Percentiles rank a stretch among this genome's conserved stretches.
phyloP scores from a whole-genome alignment of 768 basidiomycete genomes.

The Mycena metata region DNA sequence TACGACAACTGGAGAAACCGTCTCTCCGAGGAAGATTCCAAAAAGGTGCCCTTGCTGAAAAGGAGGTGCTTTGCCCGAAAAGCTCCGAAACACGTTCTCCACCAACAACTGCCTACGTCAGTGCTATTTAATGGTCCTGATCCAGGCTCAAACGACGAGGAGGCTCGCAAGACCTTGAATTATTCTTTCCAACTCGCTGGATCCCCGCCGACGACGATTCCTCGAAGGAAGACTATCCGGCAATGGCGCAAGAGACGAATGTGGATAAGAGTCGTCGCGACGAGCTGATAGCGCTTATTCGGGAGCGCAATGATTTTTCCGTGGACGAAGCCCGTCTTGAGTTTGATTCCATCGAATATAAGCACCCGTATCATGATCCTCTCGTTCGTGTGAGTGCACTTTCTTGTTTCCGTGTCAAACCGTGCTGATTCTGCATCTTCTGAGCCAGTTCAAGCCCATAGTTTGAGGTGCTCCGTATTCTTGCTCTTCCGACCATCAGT shows the following conservation, averaged over 20 bases:
- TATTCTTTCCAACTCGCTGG: constrained; percentile 9
- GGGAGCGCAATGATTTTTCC: constrained; percentile 7
- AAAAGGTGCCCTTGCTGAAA: constrained; percentile 3
- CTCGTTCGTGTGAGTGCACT: background rate
- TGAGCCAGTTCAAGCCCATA: too few relatives aligned
- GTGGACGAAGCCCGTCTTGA: constrained; percentile 20
- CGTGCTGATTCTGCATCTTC: too few relatives aligned
- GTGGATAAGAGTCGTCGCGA: constrained; percentile 16
- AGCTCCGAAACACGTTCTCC: background rate
- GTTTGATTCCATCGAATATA: constrained; percentile 22
- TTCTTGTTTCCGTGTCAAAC: constrained; percentile 7
- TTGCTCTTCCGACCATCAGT: too few relatives aligned
- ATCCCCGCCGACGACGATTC: constrained; percentile 9
- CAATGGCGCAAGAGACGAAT: constrained; percentile 17
- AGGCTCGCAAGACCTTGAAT: too few relatives aligned
- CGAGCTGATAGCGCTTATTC: constrained; percentile 15
- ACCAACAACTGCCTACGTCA: too few relatives aligned
- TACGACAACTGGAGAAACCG: constrained; percentile 2
- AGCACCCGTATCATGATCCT: constrained; percentile 5
- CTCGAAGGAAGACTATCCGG: background rate
- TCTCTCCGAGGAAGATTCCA: background rate
- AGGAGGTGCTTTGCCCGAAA: constrained; percentile 7
- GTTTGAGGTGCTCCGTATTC: too few relatives aligned
- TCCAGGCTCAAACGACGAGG: too few relatives aligned
- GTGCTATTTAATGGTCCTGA: too few relatives aligned